Base-by-base conservation (phyloP, 1,139 yeast genomes). In the Debaryomycetaceae sp. region DNA sequence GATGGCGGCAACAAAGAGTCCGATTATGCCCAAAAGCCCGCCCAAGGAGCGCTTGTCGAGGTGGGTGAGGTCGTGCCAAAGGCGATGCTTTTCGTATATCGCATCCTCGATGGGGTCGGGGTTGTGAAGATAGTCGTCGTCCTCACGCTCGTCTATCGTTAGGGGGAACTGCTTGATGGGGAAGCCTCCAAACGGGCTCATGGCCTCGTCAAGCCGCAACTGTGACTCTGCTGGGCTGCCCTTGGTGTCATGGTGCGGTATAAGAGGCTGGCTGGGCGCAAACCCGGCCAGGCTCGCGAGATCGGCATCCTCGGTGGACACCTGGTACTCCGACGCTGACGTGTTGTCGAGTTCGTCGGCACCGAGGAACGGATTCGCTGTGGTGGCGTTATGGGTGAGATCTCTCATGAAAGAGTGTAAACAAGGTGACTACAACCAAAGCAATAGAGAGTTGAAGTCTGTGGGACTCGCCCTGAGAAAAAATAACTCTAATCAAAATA, bases 141-240 rank as follows among this genome's bases (percentile, higher is more conserved):
- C 40, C 30, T 54, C 60, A 27, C 40, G 42, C 20, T 54, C 56
- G 27, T 52, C 51, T 11, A 54, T 43, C 36, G 48, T 48, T 25
- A 54, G 38, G 5, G 60, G 58, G 30, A 54, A 54, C 3, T 47
- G 38, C n/a, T 43, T 33, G 3, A 53, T 54, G 0, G 60, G 60
- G 35, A 42, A 54, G 12, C 60, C 60, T 11, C 60, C 60, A 34
- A 54, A 54, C 3, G 59, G 59, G 15, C 49, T 42, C 27, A 45
- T 46, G 20, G 41, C 31, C 14, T 30, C 33, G 22, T 25, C 32
- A 4, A 16, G 10, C 32, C 18, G 28, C 22, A 30, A 29, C 40
- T 32, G 41, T n/a, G 30, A n/a, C n/a, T n/a, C n/a, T n/a, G n/a
- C n/a, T n/a, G n/a, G n/a, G n/a, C n/a, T n/a, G n/a, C n/a, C n/a